Conservation (phyloP, 208 protist species). For the Trichomonas vaginalis region DNA sequence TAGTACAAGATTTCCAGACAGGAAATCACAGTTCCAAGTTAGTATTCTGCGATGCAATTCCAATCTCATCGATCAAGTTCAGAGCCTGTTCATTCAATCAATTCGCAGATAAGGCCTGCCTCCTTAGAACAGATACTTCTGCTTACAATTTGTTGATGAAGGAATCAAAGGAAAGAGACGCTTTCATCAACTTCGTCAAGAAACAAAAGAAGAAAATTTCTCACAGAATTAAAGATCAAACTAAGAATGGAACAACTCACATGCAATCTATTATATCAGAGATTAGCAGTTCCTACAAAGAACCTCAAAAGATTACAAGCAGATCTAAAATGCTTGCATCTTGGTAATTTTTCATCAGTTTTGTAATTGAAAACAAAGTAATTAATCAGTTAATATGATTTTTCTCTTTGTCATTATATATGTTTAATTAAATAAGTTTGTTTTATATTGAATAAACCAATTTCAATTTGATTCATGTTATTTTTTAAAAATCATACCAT, state of each 20-base stretch:
- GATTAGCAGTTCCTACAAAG: neutral
- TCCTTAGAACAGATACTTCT: neutral
- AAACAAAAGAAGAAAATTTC: neutral
- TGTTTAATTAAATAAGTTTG: no score
- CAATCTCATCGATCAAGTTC: neutral
- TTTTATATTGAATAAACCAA: no score
- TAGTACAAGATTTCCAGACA: neutral
- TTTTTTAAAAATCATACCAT: no score
- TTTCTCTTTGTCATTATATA: no score
- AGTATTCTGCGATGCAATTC: neutral
- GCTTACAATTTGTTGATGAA: neutral
- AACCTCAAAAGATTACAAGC: neutral
- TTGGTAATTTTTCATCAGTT: no score
- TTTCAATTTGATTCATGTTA: no score
- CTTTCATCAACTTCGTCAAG: neutral
- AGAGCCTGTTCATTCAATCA: neutral
- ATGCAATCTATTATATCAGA: neutral
- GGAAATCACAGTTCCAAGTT: neutral
- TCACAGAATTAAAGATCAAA: neutral
- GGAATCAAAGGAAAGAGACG: neutral
- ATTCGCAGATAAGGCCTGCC: neutral
- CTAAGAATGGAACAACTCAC: neutral
- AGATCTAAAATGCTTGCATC: no score
- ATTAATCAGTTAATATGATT: no score
- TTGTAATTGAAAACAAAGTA: no score